phyloP scores from a whole-genome alignment of 495 filamentous ascomycete species.

The Ramalina peruviana region DNA sequence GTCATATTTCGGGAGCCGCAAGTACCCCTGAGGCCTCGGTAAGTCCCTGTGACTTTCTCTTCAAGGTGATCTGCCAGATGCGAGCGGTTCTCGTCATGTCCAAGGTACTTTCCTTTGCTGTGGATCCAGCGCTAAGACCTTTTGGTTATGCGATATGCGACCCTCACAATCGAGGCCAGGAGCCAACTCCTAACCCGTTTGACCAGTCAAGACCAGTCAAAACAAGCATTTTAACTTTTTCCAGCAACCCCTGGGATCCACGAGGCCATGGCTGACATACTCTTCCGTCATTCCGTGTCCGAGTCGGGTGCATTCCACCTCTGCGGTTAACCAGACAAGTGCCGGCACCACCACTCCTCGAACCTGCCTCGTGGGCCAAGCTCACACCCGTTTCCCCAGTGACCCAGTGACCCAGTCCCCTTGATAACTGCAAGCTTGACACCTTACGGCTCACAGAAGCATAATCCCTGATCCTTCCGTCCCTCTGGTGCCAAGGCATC shows the following conservation, averaged over 20 bases:
- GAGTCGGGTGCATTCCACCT: too few species aligned
- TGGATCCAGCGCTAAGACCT: neutral
- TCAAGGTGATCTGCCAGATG: neutral
- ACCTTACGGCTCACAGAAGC: neutral
- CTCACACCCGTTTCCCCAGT: neutral
- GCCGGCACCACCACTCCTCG: too few species aligned
- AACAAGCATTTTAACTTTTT: neutral
- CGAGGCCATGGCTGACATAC: neutral
- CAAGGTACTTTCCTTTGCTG: neutral
- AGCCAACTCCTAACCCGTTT: too few species aligned
- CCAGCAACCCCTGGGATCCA: neutral
- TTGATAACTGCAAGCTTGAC: neutral
- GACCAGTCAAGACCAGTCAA: too few species aligned
- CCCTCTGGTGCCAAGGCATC: neutral
- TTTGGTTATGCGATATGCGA: conserved; percentile 15
- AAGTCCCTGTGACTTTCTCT: neutral
- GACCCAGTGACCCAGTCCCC: too few species aligned
- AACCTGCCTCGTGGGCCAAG: too few species aligned
- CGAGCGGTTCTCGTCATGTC: neutral
- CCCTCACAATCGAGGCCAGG: neutral
- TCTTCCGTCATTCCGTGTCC: too few species aligned
- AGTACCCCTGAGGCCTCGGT: neutral
- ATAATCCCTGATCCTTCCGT: neutral
- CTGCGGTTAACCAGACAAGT: too few species aligned
- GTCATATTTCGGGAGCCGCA: neutral